Base-by-base conservation (phyloP, 345 rosid species). In the Clarkia xantiana region DNA sequence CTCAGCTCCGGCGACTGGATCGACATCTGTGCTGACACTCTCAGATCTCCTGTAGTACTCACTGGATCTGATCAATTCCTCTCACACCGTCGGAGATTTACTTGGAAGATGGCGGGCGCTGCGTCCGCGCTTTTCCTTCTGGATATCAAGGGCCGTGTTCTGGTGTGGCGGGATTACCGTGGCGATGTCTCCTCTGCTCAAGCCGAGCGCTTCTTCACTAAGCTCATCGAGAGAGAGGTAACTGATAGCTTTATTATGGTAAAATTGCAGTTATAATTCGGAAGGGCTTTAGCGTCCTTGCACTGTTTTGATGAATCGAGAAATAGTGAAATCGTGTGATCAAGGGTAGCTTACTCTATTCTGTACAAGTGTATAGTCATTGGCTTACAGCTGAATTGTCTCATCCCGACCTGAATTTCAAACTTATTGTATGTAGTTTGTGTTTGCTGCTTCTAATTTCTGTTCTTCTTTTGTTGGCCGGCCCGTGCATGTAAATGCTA, bases 101-200 rank as follows among this genome's bases (percentile, higher is more conserved):
- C 47, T 19, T 19, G n/a, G 54, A 25, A 38, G 54, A 86, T 84
- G 98, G 78, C 88, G 14, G 91, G 97, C 53, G 97, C 94, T 45
- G 89, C 72, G 48, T 90, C 97, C 40, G 96, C 96, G 34, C 79
- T 90, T 65, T 90, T 90, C 67, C 80, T 83, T 36, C 79, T 83
- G 15, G 91, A 90, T 64, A 79, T 86, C 66, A 90, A 90, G 55
- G 97, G 97, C 16, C 91, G 84, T n/a, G 81, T 90, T 59, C 79
- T 90, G 47, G 82, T 86, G 22, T 90, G 97, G 97, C 96, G 88
- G 19, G 97, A 86, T 67, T 90, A 83, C 63, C 96, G 94, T 40
- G 97, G 96, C 18, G 96, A 90, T 25, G 93, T 86, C 67, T 65
- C 96, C 65, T 70, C 93, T 60, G 53, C 69, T 55, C 86, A 91